Conservation (phyloP, 2,329 filamentous ascomycete species). For the Xylariomycetidae sp. region DNA sequence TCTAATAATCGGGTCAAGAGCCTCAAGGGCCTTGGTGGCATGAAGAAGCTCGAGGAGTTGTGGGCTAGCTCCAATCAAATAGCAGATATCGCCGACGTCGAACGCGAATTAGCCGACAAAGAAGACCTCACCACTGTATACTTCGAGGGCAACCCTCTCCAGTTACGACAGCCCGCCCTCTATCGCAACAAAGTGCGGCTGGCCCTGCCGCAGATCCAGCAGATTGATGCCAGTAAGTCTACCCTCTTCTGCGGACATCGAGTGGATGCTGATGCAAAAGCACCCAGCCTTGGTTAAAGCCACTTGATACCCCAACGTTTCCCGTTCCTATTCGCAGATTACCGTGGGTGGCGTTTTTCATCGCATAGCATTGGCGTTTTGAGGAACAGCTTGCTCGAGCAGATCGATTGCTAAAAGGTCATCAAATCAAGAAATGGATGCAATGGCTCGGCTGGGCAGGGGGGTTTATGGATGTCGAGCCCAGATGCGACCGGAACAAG, state of each 20-base stretch:
- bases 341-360: conserved; percentile 5
- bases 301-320: conserved; percentile 11
- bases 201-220: conserved; percentile 77
- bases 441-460: too few relatives aligned
- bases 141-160: conserved; percentile 90
- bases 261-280: too few relatives aligned
- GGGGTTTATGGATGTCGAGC: too few relatives aligned
- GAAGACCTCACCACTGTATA: conserved; percentile 81
- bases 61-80: conserved; percentile 92
- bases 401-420: too few relatives aligned
- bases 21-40: conserved; percentile 62
- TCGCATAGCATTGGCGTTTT: conserved; percentile 27
- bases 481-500: too few relatives aligned
- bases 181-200: conserved; percentile 92
- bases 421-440: too few relatives aligned
- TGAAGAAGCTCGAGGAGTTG: conserved; percentile 75
- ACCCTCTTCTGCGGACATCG: too few relatives aligned
- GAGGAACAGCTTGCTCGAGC: conserved; percentile 10
- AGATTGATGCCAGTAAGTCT: conserved; percentile 95
- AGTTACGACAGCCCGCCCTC: conserved; percentile 69
- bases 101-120: conserved; percentile 73
- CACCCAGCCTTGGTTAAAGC: conserved; percentile 20
- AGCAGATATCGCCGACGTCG: conserved; percentile 73
- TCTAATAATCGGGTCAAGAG: conserved; percentile 79
- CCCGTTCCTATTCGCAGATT: conserved; percentile 1